These are phyloP conservation scores for Pythium aquatile DNA, from an alignment of 352 stramenopile species.

Conservation along the genomic window DNA sequence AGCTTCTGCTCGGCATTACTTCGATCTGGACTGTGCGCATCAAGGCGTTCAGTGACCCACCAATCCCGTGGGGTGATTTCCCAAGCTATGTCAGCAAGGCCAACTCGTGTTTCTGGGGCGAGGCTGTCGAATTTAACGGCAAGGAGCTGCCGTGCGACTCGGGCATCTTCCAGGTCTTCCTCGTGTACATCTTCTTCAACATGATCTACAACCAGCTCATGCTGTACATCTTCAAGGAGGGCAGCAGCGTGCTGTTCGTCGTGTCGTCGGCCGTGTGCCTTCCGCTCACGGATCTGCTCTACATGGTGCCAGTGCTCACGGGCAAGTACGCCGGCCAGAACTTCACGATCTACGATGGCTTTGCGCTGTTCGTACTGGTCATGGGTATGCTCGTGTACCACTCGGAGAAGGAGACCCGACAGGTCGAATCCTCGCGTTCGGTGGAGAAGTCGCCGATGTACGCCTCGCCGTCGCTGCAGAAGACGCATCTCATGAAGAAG, in stretches of 20 bases:
- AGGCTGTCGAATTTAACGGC: constrained; percentile 65
- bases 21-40: constrained; percentile 84
- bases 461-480: constrained; percentile 78
- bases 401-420: constrained; percentile 83
- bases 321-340: constrained; percentile 57
- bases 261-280: constrained; percentile 82
- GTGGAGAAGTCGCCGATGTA: constrained; percentile 88
- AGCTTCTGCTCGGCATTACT: constrained; percentile 63
- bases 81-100: constrained; percentile 60
- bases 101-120: constrained; percentile 75
- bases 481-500: constrained; percentile 82
- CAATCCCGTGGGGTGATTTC: constrained; percentile 74
- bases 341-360: constrained; percentile 88
- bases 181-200: constrained; percentile 88
- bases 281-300: constrained; percentile 80
- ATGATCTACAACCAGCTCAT: constrained; percentile 89
- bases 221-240: constrained; percentile 89
- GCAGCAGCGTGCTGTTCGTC: constrained; percentile 86
- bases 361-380: constrained; percentile 84
- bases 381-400: constrained; percentile 87
- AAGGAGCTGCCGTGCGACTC: constrained; percentile 55
- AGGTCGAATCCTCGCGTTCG: constrained; percentile 45
- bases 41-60: constrained; percentile 74
- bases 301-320: constrained; percentile 81
- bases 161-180: constrained; percentile 69